Evolutionary conservation across 179 eudicot genomes (phyloP), one percentile per base, ranked within the genome.

Genomic region (Pouteria campechiana): DNA sequence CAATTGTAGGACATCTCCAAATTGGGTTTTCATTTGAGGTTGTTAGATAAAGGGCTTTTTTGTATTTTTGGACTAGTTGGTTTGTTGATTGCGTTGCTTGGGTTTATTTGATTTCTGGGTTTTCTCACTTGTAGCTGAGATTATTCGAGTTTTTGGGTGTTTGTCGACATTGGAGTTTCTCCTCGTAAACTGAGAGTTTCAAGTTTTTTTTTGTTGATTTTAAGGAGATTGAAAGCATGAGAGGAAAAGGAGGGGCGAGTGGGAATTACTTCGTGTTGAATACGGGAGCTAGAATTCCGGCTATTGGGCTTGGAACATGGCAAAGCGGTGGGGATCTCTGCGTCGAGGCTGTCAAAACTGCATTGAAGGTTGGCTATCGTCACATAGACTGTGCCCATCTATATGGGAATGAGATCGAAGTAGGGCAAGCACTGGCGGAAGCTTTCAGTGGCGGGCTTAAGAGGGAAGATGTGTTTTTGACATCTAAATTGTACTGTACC

Each of bases 251-350:
- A 40, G 67, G 60, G 36, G 13, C 60, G 27, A 24, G 48, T n/a
- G 61, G 57, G 34, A 62, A 20, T 43, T 37, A 37, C 44, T 62
- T 55, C 17, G 17, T 62, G 47, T 38, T 62, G 37, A 62, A 62
- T 32, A 62, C 62, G 1, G 68, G 68, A 3, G 57, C 55, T 31
- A 55, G 33, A 18, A 62, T 62, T 31, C 68, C 68, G 11, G 51
- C 68, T 35, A 62, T 62, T 34, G 68, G 68, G 33, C 57, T 62
- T 43, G 68, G 68, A 41, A 62, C 68, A 38, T 62, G 68, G 68
- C 68, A 62, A 36, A 62, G 62, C 37, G 68, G 68, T n/a, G 68
- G 68, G 22, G 68, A 62, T 25, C 46, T 55, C 20, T 55, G 62
- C 10, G 50, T 49, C 8, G 52, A 62, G 7, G 68, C 62, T 2